Evolutionary conservation across 345 rosid genomes (phyloP), one percentile per base, ranked within the genome.

Genomic region (Brassica cretica): DNA sequence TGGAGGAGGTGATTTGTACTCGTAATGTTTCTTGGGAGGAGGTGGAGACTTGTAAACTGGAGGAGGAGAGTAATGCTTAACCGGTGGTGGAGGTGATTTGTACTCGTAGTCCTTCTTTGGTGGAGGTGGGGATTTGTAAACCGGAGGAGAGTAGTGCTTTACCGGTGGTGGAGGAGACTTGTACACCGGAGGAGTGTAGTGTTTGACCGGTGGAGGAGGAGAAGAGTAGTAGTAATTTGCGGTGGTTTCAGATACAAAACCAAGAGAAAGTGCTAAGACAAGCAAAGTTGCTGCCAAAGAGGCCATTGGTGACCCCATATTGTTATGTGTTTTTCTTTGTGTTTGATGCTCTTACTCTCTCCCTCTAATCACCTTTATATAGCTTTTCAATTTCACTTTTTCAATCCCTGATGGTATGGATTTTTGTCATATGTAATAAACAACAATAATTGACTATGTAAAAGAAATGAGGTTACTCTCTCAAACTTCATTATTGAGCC

Each of bases 301-400:
- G 82, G 85, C 87, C 91, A 79, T 85, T 64, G 83, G 68, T 60
- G 87, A 84, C 76, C 87, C 84, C 87, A 88, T 91, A 51, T 62
- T 58, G 29, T 60, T 49, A 25, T 32, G 78, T 67, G 60, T 61
- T 73, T 33, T 0, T n/a, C 2, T 78, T 73, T 64, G 72, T 80
- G 73, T 78, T 67, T 76, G 65, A 69, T 72, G 86, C 84, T 80
- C 76, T 81, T 8, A 18, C 3, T 58, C 72, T 19, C n/a, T 29
- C 58, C 81, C 24, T 4, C 76, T 9, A 16, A 15, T 2, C 70
- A 62, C 27, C 91, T 80, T 89, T 92, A 88, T 90, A 92, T 88
- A 90, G 90, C 75, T 74, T 81, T 81, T 68, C 30, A 41, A 5
- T 55, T 55, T 64, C 35, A 64, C 76, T 12, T 18, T 16, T 41